Conservation (phyloP, 805 yeast species). For the Kodamaea lidongshanica region DNA sequence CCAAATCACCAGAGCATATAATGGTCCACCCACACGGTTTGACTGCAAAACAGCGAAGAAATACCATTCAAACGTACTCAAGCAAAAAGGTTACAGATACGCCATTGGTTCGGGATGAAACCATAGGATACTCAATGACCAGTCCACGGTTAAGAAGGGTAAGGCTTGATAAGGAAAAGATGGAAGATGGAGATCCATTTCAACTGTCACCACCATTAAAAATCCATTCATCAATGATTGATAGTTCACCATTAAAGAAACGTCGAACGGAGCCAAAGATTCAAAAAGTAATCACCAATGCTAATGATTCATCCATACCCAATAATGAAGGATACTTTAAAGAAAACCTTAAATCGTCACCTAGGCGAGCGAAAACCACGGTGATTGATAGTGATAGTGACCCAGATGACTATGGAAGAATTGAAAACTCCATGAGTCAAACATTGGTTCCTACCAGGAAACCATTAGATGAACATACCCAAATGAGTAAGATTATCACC, state of each 20-base stretch:
- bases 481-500: conserved; percentile 13
- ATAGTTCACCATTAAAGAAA: conserved; percentile 16
- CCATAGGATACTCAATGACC: conserved; percentile 9
- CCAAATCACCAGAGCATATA: conserved; percentile 7
- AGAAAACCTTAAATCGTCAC: conserved; percentile 16
- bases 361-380: conserved; percentile 6
- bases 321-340: conserved; percentile 19
- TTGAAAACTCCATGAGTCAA: conserved; percentile 17
- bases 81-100: conserved; percentile 10
- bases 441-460: conserved; percentile 14
- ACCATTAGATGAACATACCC: conserved; percentile 12
- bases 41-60: conserved; percentile 33
- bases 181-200: conserved; percentile 13
- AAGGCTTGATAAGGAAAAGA: conserved; percentile 5
- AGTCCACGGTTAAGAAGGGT: conserved; percentile 9
- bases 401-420: conserved; percentile 18
- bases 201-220: conserved; percentile 12
- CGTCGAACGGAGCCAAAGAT: conserved; percentile 16
- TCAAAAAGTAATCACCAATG: conserved; percentile 18
- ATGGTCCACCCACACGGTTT: conserved; percentile 40
- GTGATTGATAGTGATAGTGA: conserved; percentile 23
- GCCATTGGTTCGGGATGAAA: conserved; percentile 7
- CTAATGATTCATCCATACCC: conserved; percentile 12
- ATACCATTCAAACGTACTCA: conserved; percentile 10
- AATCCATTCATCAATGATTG: conserved; percentile 3